Conservation (phyloP, 2,329 filamentous ascomycete genomes). For the Lasiodiplodia sp. region DNA sequence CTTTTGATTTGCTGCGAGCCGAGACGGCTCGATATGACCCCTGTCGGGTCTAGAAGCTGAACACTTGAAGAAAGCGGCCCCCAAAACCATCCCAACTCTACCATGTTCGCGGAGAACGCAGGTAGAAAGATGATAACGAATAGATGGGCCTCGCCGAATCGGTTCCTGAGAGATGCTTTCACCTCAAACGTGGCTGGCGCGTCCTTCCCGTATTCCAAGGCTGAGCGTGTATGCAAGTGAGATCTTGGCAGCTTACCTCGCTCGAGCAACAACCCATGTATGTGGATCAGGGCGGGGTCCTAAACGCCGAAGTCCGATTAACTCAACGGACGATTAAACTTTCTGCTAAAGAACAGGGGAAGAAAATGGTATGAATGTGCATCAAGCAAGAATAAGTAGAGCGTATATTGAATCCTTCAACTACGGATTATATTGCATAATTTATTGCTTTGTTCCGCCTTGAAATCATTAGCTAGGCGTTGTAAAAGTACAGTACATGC, state of each 20-base stretch:
- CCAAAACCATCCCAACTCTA: neutral
- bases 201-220: neutral
- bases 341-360: neutral
- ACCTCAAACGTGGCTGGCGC: neutral
- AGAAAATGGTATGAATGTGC: neutral
- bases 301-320: neutral
- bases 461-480: neutral
- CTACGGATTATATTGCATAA: too few relatives aligned
- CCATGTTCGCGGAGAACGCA: neutral
- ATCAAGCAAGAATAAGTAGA: neutral
- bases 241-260: conserved; percentile 15
- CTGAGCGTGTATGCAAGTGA: neutral
- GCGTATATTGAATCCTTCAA: neutral
- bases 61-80: neutral
- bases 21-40: neutral
- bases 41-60: neutral
- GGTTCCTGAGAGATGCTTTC: neutral
- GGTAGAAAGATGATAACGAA: neutral
- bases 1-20: neutral
- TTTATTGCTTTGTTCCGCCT: neutral
- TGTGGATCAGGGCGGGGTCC: neutral
- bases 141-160: neutral
- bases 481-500: neutral
- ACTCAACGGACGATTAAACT: neutral
- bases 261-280: neutral